A percentile compares a stretch with the other conserved stretches of the same genome.
These are phyloP conservation scores for Vishniacozyma victoriae DNA, from an alignment of 768 basidiomycete genomes.

Conservation along the genomic window DNA sequence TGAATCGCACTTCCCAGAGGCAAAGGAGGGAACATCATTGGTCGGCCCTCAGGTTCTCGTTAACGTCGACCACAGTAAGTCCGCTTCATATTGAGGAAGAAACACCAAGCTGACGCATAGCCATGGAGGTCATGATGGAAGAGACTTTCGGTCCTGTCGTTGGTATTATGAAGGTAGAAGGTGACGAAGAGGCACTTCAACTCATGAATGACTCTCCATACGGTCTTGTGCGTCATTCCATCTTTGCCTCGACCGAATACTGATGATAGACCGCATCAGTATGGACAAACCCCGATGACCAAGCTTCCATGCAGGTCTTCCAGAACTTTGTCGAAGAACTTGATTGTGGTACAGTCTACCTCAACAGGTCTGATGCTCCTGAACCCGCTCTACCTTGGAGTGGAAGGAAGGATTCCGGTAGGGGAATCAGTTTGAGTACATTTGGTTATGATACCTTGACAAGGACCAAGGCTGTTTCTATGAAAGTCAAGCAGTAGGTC, in stretches of 20 bases:
- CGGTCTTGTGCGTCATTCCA: slow-evolving; percentile 55
- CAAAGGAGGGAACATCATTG: slow-evolving; percentile 68
- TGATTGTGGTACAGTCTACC: slow-evolving; percentile 85
- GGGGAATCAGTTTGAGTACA: slow-evolving; percentile 82
- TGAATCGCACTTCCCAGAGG: slow-evolving; percentile 58
- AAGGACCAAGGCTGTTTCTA: slow-evolving; percentile 44
- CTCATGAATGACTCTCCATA: slow-evolving; percentile 97
- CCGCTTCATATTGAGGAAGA: neutral
- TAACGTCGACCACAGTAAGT: slow-evolving; percentile 78
- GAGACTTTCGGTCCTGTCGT: slow-evolving; percentile 86
- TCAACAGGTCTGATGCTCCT: slow-evolving; percentile 82
- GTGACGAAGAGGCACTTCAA: slow-evolving; percentile 77
- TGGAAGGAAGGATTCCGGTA: slow-evolving; percentile 86
- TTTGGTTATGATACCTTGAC: slow-evolving; percentile 50
- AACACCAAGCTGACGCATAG: slow-evolving; percentile 50
- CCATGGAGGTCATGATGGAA: slow-evolving; percentile 88
- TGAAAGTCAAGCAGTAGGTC: slow-evolving; percentile 27
- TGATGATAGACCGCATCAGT: slow-evolving; percentile 66
- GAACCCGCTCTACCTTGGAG: slow-evolving; percentile 94
- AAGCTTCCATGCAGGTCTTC: slow-evolving; percentile 65
- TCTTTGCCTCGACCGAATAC: neutral
- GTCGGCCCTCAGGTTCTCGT: slow-evolving; percentile 88
- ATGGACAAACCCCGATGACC: slow-evolving; percentile 72
- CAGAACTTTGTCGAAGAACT: slow-evolving; percentile 62
- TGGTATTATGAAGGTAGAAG: slow-evolving; percentile 78